These are phyloP conservation scores for Novymonas esmeraldas DNA, from an alignment of 208 protist genomes.

Conservation along the genomic window DNA sequence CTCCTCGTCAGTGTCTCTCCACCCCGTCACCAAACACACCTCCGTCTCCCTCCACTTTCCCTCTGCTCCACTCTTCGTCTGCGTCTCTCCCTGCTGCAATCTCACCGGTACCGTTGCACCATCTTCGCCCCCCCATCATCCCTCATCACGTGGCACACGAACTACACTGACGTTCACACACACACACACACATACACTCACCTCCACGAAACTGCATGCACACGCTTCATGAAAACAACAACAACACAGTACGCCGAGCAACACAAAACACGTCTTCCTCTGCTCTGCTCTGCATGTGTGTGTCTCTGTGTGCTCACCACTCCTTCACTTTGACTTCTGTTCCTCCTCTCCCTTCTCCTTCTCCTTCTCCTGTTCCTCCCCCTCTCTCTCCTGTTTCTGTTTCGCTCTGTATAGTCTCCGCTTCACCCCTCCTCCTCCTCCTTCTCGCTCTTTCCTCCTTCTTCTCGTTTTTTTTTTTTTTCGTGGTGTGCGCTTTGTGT, in stretches of 20 bases:
- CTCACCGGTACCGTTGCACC: no score
- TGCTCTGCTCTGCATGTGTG: neutral
- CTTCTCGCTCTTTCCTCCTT: slow-evolving; percentile 3
- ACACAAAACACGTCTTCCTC: neutral
- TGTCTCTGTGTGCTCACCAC: no score
- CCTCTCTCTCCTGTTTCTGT: neutral
- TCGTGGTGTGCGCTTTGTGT: neutral
- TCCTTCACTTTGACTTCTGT: slow-evolving; percentile 22
- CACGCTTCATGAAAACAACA: no score
- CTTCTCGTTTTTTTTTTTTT: slow-evolving; percentile 9
- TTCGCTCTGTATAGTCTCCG: neutral
- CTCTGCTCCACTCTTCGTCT: no score
- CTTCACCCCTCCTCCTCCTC: neutral
- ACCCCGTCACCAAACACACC: no score
- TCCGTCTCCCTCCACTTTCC: no score
- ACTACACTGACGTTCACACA: no score
- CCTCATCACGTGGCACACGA: no score
- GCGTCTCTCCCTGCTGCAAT: no score
- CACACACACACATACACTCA: neutral
- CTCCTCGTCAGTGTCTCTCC: no score
- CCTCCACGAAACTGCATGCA: neutral
- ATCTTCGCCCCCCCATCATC: no score
- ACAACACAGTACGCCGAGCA: neutral
- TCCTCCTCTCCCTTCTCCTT: slow-evolving; percentile 12
- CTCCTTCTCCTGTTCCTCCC: slow-evolving; percentile 4